Base-by-base conservation (phyloP, 2,329 filamentous ascomycete species). In the Nemania abortiva region DNA sequence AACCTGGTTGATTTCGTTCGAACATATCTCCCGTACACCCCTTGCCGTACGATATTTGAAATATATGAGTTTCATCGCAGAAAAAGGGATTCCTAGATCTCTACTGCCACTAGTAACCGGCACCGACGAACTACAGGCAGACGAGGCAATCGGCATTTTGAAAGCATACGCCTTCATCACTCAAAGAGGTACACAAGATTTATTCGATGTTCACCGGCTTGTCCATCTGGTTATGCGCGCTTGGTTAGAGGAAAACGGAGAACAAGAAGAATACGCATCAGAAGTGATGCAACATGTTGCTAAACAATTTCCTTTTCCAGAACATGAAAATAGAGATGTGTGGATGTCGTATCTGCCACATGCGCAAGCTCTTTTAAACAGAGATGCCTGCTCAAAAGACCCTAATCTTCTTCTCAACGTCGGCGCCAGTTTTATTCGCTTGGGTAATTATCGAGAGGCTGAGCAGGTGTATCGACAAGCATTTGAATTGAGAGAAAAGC, bases 1-100 rank as follows among this genome's bases (percentile, higher is more conserved):
- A 45, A 58, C 55, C 7, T 58, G 37, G 55, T 37, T 58, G 10
- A 58, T 45, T 9, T 58, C 55, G n/a, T 58, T 58, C 42, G 27
- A 58, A 18, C 31, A 47, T 24, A 39, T 47, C 20, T 5, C 22
- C 24, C 37, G 47, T 11, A 45, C 10, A 27, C 31, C 31, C 15
- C 55, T 58, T 3, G 55, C 31, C 22, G n/a, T 37, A 7, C n/a
- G 31, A 45, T 58, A 58, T 47, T 37, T 58, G 3, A 58, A 20
- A 29, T 58, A 47, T 24, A 45, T 47, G 37, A 47, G 6, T 39
- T 20, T 27, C 55, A 39, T 49, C 10, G 6, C 39, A 5, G 39
- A 18, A 39, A 18, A 34, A 15, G 53, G 22, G 27, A 55, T 55
- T 18, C 56, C 56, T 27, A 24, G 24, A 20, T 59, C 27, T 13